Base-by-base conservation (phyloP, 495 filamentous ascomycete genomes). In the Cairneyella variabilis region DNA sequence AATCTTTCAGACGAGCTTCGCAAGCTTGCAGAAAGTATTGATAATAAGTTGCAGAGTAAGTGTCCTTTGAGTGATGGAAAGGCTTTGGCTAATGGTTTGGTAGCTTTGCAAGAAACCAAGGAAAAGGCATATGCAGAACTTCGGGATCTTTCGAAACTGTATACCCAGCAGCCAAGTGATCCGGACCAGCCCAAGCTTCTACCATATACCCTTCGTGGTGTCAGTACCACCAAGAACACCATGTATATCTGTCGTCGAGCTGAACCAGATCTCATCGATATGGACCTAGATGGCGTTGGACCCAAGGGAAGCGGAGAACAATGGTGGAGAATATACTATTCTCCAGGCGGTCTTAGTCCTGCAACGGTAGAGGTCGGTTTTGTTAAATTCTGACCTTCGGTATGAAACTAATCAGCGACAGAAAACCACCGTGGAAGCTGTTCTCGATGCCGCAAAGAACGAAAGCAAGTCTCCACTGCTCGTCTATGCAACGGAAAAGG, bases 81-180 rank as follows among this genome's bases (percentile, higher is more conserved):
- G 11, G 11, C 9, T n/a, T 22, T 21, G n/a, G 54, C 21, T 56
- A 32, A 54, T 38, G n/a, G 22, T 34, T 9, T 16, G 4, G 30
- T 40, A 84, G 81, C 70, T 28, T 67, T 85, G 34, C 73, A 83
- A 57, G 60, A 70, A 27, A 53, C 75, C 39, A 83, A 80, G 56
- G 65, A 77, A 54, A 71, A 71, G 53, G 71, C 74, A 3, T 54
- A 67, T 25, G 68, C 77, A 37, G 65, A 65, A 18, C 65, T 86
- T 22, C 68, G 65, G 42, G 65, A 63, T 39, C 74, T 76, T 40
- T 76, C 77, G 2, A 76, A 75, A 50, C 66, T 72, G 11, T 81
- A 77, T 53, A 84, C 76, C 1, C 67, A 81, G 51, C 71, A 77
- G n/a, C 67, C 75, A 3, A 60, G 73, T n/a, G 69, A 76, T 30